Conservation (phyloP, 1,284 basidiomycete species). For the Termitomyces sp. region DNA sequence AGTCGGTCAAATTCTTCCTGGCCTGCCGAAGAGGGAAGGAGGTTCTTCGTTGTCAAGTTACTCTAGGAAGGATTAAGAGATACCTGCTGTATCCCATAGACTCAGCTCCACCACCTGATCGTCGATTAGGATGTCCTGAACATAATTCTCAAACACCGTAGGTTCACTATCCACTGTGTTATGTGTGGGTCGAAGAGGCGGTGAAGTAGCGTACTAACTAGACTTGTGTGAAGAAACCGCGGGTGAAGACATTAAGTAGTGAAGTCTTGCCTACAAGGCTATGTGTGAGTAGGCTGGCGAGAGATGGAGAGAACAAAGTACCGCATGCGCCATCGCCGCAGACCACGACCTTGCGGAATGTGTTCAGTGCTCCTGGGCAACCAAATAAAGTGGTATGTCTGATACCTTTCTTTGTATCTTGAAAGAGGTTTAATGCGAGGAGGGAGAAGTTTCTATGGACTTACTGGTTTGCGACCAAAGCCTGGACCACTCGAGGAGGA, state of each 20-base stretch:
- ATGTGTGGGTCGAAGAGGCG: neutral
- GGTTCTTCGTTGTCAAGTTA: neutral
- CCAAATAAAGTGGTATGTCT: conserved; percentile 5
- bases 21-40: conserved; percentile 42
- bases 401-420: conserved; percentile 42
- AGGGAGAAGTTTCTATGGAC: conserved; percentile 18
- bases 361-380: conserved; percentile 3
- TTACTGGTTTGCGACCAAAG: conserved; percentile 51
- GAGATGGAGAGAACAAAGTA: conserved; percentile 24
- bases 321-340: conserved; percentile 93
- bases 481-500: conserved; percentile 41
- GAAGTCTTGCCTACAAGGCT: conserved; percentile 66
- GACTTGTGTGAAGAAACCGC: conserved; percentile 84
- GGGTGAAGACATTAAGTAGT: conserved; percentile 77
- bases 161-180: conserved; percentile 58
- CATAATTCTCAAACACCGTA: conserved; percentile 91
- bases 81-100: conserved; percentile 95
- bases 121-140: conserved; percentile 80
- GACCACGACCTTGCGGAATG: conserved; percentile 39
- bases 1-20: conserved; percentile 96
- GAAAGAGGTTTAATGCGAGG: conserved; percentile 1
- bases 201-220: conserved; percentile 72
- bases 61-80: conserved; percentile 22
- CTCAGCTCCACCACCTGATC: conserved; percentile 84
- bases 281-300: conserved; percentile 13